phyloP scores from a whole-genome alignment of 1,139 yeast genomes.

The Debaryomyces fabryi region DNA sequence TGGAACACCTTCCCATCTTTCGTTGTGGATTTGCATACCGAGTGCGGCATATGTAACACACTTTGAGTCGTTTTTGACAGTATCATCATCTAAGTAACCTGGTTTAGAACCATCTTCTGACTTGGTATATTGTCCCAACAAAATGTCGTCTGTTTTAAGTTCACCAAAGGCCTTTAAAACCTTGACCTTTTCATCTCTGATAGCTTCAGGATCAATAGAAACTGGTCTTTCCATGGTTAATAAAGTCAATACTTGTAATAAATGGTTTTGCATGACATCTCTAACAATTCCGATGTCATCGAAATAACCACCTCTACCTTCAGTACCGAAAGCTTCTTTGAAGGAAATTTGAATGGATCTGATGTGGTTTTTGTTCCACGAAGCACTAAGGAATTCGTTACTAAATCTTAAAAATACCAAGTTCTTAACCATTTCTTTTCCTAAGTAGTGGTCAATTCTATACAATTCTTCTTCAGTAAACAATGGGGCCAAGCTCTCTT shows the following conservation, averaged over 20 bases:
- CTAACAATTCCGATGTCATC: conserved; percentile 94
- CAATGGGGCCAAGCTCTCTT: conserved; percentile 74
- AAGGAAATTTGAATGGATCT: conserved; percentile 83
- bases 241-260: conserved; percentile 87
- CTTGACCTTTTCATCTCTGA: conserved; percentile 95
- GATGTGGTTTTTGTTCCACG: conserved; percentile 84
- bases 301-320: conserved; percentile 98
- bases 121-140: conserved; percentile 85
- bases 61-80: conserved; percentile 80
- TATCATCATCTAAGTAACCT: conserved; percentile 87
- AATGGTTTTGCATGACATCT: conserved; percentile 98
- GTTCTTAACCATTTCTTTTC: conserved; percentile 97
- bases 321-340: conserved; percentile 97
- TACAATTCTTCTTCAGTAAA: conserved; percentile 90
- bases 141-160: conserved; percentile 64
- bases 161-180: conserved; percentile 80
- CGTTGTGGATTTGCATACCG: conserved; percentile 76
- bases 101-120: conserved; percentile 90
- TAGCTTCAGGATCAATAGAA: conserved; percentile 85
- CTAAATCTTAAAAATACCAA: conserved; percentile 87
- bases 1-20: conserved; percentile 99
- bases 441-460: conserved; percentile 96
- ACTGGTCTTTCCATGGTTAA: conserved; percentile 96
- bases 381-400: conserved; percentile 78
- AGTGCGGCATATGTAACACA: conserved; percentile 94